Conservation (phyloP, 2,329 filamentous ascomycete genomes). For the Moelleriella libera region DNA sequence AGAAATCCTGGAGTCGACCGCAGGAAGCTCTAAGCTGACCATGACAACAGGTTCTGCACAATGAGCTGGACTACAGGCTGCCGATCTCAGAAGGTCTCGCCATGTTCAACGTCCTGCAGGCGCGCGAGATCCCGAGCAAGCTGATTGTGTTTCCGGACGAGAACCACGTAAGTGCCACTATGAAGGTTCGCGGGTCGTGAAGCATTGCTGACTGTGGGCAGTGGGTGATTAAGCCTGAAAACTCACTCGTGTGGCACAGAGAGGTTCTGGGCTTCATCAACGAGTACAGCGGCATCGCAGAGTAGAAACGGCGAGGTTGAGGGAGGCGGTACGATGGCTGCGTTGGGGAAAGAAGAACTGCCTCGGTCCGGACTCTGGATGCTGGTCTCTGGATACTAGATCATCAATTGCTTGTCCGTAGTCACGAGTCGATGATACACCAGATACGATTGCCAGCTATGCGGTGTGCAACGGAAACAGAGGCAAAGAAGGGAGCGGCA, state of each 20-base stretch:
- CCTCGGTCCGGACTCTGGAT: no score
- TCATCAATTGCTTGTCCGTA: no score
- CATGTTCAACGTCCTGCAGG: slow-evolving; percentile 77
- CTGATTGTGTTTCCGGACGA: slow-evolving; percentile 72
- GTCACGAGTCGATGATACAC: no score
- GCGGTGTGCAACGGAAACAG: no score
- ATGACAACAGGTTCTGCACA: slow-evolving; percentile 52
- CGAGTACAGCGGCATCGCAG: slow-evolving; percentile 36
- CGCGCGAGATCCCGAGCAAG: slow-evolving; percentile 58
- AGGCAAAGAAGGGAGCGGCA: no score
- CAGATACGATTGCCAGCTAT: no score
- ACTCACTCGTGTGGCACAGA: slow-evolving; percentile 78
- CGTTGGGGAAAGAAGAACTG: no score
- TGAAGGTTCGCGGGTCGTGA: neutral
- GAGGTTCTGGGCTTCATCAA: slow-evolving; percentile 72
- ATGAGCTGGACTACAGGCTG: slow-evolving; percentile 76
- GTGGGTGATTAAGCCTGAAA: slow-evolving; percentile 87
- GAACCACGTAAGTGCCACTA: slow-evolving; percentile 30
- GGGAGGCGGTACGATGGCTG: no score
- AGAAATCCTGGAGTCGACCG: neutral
- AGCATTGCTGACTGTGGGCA: slow-evolving; percentile 10
- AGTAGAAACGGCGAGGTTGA: neutral
- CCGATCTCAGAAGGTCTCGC: slow-evolving; percentile 74
- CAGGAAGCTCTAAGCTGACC: slow-evolving; percentile 2
- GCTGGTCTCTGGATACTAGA: no score